These are phyloP conservation scores for Cystofilobasidium bisporidii DNA, from an alignment of 768 basidiomycete species.

Conservation along the genomic window DNA sequence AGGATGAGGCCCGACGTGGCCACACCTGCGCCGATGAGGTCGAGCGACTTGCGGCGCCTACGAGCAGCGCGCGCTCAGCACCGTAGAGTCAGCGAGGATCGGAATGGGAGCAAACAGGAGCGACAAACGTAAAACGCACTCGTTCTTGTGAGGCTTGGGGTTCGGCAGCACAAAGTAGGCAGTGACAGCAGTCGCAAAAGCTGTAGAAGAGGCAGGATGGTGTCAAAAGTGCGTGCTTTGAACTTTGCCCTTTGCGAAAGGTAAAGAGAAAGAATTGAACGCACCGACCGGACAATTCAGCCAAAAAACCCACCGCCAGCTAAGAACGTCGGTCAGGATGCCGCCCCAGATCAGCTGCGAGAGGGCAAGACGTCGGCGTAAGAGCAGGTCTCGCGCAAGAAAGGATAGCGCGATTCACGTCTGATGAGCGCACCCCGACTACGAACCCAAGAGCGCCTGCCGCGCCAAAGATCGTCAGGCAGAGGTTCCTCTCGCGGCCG, in stretches of 20 bases:
- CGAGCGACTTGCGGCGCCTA: slow-evolving; percentile 21
- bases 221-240: too few relatives aligned
- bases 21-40: slow-evolving; percentile 28
- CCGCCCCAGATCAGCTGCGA: slow-evolving; percentile 24
- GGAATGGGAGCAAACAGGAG: too few relatives aligned
- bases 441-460: slow-evolving; percentile 28
- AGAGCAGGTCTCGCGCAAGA: too few relatives aligned
- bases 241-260: too few relatives aligned
- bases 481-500: slow-evolving; percentile 28
- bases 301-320: slow-evolving; percentile 24
- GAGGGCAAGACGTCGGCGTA: too few relatives aligned
- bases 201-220: too few relatives aligned
- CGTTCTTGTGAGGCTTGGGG: slow-evolving; percentile 1
- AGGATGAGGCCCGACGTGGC: slow-evolving; percentile 27
- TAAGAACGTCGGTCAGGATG: slow-evolving; percentile 9
- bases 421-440: background rate
- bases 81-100: too few relatives aligned
- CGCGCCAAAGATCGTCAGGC: slow-evolving; percentile 24
- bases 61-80: too few relatives aligned
- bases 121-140: too few relatives aligned
- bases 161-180: slow-evolving; percentile 22
- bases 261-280: too few relatives aligned
- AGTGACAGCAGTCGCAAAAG: slow-evolving; percentile 6
- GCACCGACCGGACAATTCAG: slow-evolving; percentile 6
- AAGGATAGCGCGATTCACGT: too few relatives aligned